Percentiles rank a stretch among this genome's conserved stretches.
phyloP scores from a whole-genome alignment of 768 basidiomycete genomes.

The Lactarius pseudohatsudake region DNA sequence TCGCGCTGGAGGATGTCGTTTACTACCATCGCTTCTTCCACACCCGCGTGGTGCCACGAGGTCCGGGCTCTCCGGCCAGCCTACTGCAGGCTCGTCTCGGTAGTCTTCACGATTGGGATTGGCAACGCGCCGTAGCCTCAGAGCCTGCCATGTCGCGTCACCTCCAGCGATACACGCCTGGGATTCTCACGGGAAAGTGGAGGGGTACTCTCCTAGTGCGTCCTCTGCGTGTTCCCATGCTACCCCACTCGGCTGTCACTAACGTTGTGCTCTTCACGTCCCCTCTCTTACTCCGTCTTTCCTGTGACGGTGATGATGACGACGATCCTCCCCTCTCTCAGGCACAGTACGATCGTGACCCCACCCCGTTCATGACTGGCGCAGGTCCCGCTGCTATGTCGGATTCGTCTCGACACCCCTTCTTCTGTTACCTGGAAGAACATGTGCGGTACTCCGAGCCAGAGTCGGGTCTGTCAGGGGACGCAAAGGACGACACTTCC shows the following conservation, averaged over 20 bases:
- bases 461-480: conserved; percentile 5
- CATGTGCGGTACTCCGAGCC: conserved; percentile 16
- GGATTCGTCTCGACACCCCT: conserved; percentile 9
- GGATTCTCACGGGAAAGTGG: conserved; percentile 20
- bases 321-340: background rate
- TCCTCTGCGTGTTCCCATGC: conserved; percentile 10
- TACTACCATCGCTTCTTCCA: conserved; percentile 15
- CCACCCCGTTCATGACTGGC: conserved; percentile 14
- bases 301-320: background rate
- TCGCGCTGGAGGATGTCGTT: conserved; percentile 21
- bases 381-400: conserved; percentile 9
- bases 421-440: conserved; percentile 25
- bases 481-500: conserved; percentile 6
- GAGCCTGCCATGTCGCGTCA: conserved; percentile 8
- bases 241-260: background rate
- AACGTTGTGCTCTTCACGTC: background rate
- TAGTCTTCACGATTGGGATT: conserved; percentile 14
- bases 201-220: conserved; percentile 20
- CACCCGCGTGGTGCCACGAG: conserved; percentile 16
- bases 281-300: background rate
- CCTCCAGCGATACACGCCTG: conserved; percentile 15
- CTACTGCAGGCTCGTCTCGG: background rate
- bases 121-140: conserved; percentile 20
- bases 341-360: conserved; percentile 13
- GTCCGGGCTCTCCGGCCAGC: conserved; percentile 1